Evolutionary conservation across 345 rosid species (phyloP), one percentile per base, ranked within the genome.

Genomic region (Sisymbrium altissimum): DNA sequence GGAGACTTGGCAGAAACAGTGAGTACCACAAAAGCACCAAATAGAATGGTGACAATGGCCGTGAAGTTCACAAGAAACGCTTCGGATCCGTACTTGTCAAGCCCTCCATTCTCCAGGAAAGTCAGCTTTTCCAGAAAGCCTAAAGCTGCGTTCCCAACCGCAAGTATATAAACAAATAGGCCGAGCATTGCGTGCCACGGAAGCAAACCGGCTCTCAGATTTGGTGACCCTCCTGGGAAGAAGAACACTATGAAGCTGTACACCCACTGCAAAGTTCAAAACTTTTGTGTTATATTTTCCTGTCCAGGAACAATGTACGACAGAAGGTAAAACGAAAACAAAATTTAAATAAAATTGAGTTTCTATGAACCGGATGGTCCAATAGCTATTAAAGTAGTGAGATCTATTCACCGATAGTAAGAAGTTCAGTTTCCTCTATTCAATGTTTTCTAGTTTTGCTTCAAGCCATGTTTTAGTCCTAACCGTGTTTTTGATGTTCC

Each of bases 81-180:
- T 80, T 96, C 99, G 0, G 96, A 3, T 1, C 98, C 93, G 23
- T 83, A 90, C 75, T 89, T 96, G 5, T 82, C 88, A 10, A 96
- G 73, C 2, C 94, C 93, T 11, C 89, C 76, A 74, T 6, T 84
- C 87, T 96, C 95, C 3, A 96, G 81, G 84, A 96, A 90, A 2
- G 98, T 92, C 7, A 96, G 86, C 86, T 96, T 92, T 80, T 96
- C 99, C 66, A 90, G 75, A 64, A 84, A 86, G 56, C 98, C 99
- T 9, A 96, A 35, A 3, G 85, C 60, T 0, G 97, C 96, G 43
- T 83, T 96, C 49, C 78, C 86, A 6, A 89, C 86, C 0, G 96
- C 98, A 61, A 90, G 69, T 4, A 73, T 6, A 32, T 83, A 96
- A 10, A 73, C 86, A 23, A 89, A 81, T n/a, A 89, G 52, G 45